A percentile compares a stretch with the other conserved stretches of the same genome.
Conservation (phyloP, 768 basidiomycete genomes). For the Sarcodon aspratus region DNA sequence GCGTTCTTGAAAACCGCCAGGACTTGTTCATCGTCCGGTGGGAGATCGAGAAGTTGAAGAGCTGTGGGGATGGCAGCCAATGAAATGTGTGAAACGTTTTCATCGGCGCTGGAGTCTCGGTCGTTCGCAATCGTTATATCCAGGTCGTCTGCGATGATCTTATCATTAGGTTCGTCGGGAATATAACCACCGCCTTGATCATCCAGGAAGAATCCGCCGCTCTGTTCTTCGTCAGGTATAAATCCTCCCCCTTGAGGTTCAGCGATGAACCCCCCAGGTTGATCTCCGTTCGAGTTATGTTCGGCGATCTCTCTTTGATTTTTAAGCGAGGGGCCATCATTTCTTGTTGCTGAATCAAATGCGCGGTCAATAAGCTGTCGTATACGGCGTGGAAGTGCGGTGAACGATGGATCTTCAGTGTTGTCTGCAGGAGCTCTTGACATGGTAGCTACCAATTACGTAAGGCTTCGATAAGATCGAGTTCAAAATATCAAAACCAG, state of each 20-base stretch:
- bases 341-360: conserved; percentile 16
- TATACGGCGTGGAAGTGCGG: conserved; percentile 26
- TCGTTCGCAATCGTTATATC: conserved; percentile 5
- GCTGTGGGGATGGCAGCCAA: conserved; percentile 49
- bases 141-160: background rate
- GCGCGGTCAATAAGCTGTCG: conserved; percentile 40
- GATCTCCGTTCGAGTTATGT: background rate
- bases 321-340: conserved; percentile 6
- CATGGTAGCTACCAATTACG: too few species aligned
- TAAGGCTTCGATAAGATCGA: too few species aligned
- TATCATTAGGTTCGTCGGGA: background rate
- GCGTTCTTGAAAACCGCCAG: conserved; percentile 67
- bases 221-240: conserved; percentile 4
- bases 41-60: conserved; percentile 48
- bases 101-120: background rate
- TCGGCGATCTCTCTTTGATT: too few species aligned
- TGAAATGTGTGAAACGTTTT: conserved; percentile 25
- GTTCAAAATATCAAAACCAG: too few species aligned
- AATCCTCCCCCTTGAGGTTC: conserved; percentile 9
- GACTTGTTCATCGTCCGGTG: conserved; percentile 54
- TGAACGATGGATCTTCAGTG: conserved; percentile 18
- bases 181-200: conserved; percentile 19
- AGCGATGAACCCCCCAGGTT: conserved; percentile 24
- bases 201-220: conserved; percentile 20
- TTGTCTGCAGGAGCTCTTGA: too few species aligned